Base-by-base conservation (phyloP, 2,329 filamentous ascomycete genomes). In the Dactylellina leptospora region DNA sequence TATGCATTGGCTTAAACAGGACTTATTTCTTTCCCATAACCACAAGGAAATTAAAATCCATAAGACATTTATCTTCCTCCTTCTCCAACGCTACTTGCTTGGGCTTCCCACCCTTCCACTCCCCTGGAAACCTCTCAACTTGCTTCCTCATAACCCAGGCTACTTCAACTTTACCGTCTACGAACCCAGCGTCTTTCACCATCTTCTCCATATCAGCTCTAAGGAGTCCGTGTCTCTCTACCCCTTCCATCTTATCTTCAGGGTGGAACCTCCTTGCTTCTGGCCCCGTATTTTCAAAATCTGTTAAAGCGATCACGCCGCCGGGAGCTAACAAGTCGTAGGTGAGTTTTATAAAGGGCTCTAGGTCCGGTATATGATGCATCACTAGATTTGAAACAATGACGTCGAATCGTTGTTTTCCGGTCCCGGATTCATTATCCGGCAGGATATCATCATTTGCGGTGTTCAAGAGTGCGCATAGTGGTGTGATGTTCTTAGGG, bases 241-340 rank as follows among this genome's bases (percentile, higher is more conserved):
- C 85, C 1, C 84, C 84, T 0, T 80, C 80, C 80, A 85, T 82
- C 77, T 84, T 85, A 20, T 75, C 75, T 74, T 81, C 78, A 0
- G 85, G 82, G 77, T 87, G 85, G 74, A 86, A 87, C 50, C 77
- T 78, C 28, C 82, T 79, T 1, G 84, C 83, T 44, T 82, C 82
- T 0, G 82, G 81, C 0, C 85, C 85, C 76, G 83, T 84, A 73
- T 86, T 82, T 75, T 87, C 84, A 76, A 84, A 87, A 75, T 87
- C 85, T 1, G 85, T 87, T 74, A 87, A 77, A 1, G 83, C 83
- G 0, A 86, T 79, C 55, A 77, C 75, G 0, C 84, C 85, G 0
- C 83, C 84, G 0, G 79, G 77, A 59, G 79, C 81, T 44, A 87
- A 77, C 38, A 82, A 83, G 4, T 80, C 82, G 23, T 80, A 77